Conservation (phyloP, 192 early-diverging fungal genomes). For the Lunasporangiospora selenospora region DNA sequence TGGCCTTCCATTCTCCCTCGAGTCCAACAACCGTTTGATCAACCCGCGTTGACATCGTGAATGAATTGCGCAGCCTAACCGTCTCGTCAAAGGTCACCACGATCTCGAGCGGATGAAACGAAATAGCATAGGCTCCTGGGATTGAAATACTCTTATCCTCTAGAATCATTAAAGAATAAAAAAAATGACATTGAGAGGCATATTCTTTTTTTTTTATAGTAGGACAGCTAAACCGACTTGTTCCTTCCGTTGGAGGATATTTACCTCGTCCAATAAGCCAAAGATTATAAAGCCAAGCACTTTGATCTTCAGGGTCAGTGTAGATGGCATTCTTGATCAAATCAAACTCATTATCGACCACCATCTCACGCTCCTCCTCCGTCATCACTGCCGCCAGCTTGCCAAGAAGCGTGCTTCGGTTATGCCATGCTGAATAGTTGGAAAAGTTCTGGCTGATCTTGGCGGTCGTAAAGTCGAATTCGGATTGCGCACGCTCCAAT, state of each 20-base stretch:
- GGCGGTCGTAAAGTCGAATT: slow-evolving; percentile 88
- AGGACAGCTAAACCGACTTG: too few species aligned
- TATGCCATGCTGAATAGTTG: slow-evolving; percentile 99
- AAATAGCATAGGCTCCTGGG: slow-evolving; percentile 39
- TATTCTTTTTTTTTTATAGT: too few species aligned
- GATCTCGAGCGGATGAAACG: slow-evolving; percentile 36
- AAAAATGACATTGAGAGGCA: background rate
- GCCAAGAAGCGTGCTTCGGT: slow-evolving; percentile 85
- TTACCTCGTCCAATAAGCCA: slow-evolving; percentile 85
- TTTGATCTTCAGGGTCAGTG: slow-evolving; percentile 97
- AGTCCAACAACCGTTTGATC: slow-evolving; percentile 17
- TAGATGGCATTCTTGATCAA: slow-evolving; percentile 90
- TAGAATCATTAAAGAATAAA: slow-evolving; percentile 5
- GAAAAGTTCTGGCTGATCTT: slow-evolving; percentile 95
- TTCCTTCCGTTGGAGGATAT: background rate
- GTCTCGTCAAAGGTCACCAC: slow-evolving; percentile 50
- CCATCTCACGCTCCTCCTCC: slow-evolving; percentile 46
- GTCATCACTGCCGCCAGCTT: slow-evolving; percentile 52
- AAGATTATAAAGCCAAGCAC: slow-evolving; percentile 96
- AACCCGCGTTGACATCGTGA: slow-evolving; percentile 27
- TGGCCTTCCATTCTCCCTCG: slow-evolving; percentile 42
- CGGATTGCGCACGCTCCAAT: slow-evolving; percentile 53
- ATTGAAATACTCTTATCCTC: slow-evolving; percentile 32
- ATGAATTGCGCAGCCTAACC: slow-evolving; percentile 22
- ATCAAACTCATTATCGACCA: slow-evolving; percentile 71